Evolutionary conservation across 768 basidiomycete genomes (phyloP).

Genomic region (Tephrocybe sp.): DNA sequence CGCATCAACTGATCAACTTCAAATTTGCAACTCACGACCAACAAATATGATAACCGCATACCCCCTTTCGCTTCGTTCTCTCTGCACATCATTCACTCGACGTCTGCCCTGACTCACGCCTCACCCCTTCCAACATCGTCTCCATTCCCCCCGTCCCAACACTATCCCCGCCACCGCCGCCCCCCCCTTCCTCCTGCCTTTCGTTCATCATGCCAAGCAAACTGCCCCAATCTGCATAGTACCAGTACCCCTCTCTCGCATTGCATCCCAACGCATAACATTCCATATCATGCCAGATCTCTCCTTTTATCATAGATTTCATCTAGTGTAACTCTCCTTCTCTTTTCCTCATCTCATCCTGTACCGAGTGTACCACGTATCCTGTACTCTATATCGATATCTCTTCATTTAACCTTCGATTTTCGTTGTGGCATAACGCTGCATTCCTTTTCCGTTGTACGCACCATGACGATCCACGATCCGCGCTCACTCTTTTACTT

Average conservation of each 20-base stretch:
- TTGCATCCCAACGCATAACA: too few relatives aligned
- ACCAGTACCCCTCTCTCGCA: too few relatives aligned
- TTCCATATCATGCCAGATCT: neutral
- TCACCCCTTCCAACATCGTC: neutral
- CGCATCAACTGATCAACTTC: neutral
- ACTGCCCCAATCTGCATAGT: too few relatives aligned
- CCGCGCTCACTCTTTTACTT: neutral
- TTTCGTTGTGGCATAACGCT: slow-evolving; percentile 6
- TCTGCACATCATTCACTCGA: too few relatives aligned
- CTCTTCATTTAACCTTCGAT: slow-evolving; percentile 1
- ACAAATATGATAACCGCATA: too few relatives aligned
- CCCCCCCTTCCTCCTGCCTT: too few relatives aligned
- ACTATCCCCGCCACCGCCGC: too few relatives aligned
- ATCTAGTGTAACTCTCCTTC: neutral
- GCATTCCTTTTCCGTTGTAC: slow-evolving; percentile 3
- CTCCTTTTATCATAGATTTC: neutral
- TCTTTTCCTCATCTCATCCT: too few relatives aligned
- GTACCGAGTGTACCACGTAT: neutral
- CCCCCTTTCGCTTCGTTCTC: neutral
- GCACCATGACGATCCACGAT: too few relatives aligned
- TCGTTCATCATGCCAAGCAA: too few relatives aligned
- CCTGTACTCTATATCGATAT: slow-evolving; percentile 2
- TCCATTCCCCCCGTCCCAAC: neutral
- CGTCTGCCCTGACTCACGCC: too few relatives aligned
- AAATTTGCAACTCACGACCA: too few relatives aligned